Evolutionary conservation across 768 basidiomycete genomes (phyloP).

Genomic region (Naganishia vaughanmartiniae): DNA sequence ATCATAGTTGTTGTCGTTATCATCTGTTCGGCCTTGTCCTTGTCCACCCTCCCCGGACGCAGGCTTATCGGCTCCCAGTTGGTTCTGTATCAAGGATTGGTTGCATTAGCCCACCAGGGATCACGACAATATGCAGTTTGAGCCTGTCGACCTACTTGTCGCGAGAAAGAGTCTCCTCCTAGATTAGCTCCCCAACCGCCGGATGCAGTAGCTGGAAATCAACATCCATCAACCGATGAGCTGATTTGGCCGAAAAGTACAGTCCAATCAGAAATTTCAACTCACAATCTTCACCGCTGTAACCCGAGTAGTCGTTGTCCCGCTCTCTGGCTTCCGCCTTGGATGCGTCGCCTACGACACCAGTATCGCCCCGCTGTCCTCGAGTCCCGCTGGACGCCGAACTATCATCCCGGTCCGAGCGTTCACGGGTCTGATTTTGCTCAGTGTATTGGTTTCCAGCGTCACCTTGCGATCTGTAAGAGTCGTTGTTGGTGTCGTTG

Average conservation of each 20-base stretch:
- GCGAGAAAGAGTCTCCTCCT: conserved; percentile 27
- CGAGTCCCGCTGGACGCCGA: too few species aligned
- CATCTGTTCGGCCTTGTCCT: conserved; percentile 5
- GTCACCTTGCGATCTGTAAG: conserved; percentile 2
- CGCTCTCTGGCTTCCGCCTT: conserved; percentile 2
- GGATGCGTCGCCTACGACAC: conserved; percentile 5
- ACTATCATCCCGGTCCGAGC: background rate
- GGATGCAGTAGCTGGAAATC: conserved; percentile 14
- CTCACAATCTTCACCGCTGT: conserved; percentile 27
- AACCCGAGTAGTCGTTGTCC: conserved; percentile 22
- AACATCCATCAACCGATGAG: background rate
- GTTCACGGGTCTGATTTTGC: background rate
- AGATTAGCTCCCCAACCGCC: conserved; percentile 27
- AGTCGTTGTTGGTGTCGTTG: background rate
- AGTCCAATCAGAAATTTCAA: background rate
- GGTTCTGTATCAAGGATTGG: conserved; percentile 2
- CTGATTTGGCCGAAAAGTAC: background rate
- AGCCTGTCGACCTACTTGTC: conserved; percentile 1
- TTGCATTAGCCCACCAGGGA: background rate
- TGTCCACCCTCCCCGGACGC: background rate
- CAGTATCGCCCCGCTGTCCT: background rate
- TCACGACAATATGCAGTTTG: background rate
- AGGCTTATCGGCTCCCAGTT: conserved; percentile 25
- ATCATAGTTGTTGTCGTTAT: conserved; percentile 17
- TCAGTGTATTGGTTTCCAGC: conserved; percentile 10